phyloP scores from a whole-genome alignment of 305 asterid species.

The Salvia sclarea region DNA sequence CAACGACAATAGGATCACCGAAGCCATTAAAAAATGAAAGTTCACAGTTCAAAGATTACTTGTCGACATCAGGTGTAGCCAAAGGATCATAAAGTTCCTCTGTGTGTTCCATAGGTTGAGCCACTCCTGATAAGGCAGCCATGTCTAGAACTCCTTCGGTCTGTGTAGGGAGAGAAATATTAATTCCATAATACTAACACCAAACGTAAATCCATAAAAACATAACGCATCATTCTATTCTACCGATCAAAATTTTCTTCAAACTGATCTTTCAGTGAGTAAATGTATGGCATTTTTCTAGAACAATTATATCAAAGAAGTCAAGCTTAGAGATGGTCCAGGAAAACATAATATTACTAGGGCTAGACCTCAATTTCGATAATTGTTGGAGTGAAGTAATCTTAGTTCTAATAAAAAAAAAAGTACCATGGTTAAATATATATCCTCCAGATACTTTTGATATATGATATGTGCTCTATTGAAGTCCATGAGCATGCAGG shows the following conservation, averaged over 20 bases:
- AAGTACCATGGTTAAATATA: not conserved
- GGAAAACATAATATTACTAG: not conserved
- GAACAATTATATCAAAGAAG: not conserved
- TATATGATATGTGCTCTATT: not conserved
- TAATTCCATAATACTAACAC: not conserved
- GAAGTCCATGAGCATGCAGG: not conserved
- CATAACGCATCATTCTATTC: not conserved
- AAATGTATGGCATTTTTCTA: not conserved
- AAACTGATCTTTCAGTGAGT: not conserved
- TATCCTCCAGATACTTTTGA: not conserved
- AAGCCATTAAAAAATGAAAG: not conserved
- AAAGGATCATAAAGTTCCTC: conserved; percentile 79
- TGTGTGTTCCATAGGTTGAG: conserved; percentile 63
- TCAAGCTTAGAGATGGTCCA: not conserved
- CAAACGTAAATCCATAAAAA: not conserved
- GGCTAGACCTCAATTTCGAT: conserved; percentile 11
- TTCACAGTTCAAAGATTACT: conserved; percentile 43
- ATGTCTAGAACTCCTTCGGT: conserved; percentile 72
- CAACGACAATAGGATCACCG: not conserved
- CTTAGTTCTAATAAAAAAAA: not conserved
- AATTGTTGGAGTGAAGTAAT: not conserved
- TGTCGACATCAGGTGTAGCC: conserved; percentile 83
- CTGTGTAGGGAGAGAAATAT: conserved; percentile 35
- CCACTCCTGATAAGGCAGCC: conserved; percentile 52
- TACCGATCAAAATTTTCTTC: not conserved